Evolutionary conservation across 768 basidiomycete genomes (phyloP).

Genomic region (Leucocoprinus sp.): DNA sequence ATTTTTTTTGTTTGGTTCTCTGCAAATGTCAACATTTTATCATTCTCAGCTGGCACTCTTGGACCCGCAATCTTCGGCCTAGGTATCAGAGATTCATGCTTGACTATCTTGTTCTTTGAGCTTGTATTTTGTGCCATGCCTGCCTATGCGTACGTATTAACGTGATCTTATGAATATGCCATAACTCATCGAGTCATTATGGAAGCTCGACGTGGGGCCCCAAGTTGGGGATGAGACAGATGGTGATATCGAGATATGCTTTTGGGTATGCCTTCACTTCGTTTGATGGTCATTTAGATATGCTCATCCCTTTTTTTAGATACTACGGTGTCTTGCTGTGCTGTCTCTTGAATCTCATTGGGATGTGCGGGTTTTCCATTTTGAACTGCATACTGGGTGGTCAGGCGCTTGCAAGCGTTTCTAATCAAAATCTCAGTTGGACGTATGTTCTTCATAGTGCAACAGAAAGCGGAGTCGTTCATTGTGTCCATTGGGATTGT

Average conservation of each 20-base stretch:
- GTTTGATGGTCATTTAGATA: neutral
- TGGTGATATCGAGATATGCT: constrained; percentile 55
- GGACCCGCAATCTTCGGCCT: constrained; percentile 55
- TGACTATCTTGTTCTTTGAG: constrained; percentile 65
- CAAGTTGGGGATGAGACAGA: constrained; percentile 77
- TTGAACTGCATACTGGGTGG: constrained; percentile 59
- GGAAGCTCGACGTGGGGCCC: constrained; percentile 66
- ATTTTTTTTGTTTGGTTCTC: constrained; percentile 77
- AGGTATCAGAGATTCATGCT: constrained; percentile 51
- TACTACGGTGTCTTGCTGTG: constrained; percentile 44
- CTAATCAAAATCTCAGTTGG: constrained; percentile 22
- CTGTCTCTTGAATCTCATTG: constrained; percentile 43
- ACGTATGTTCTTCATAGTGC: constrained; percentile 18
- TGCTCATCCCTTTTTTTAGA: constrained; percentile 9
- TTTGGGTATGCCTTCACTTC: constrained; percentile 23
- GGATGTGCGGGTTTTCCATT: constrained; percentile 51
- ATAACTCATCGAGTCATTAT: neutral
- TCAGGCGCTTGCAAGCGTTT: constrained; percentile 25
- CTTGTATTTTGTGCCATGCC: constrained; percentile 49
- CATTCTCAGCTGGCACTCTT: constrained; percentile 61
- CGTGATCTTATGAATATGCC: too few species aligned
- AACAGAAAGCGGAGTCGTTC: neutral
- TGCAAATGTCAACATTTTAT: constrained; percentile 61
- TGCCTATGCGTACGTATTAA: constrained; percentile 34
- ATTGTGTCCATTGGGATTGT: too few species aligned